These are phyloP conservation scores for Xerocomus potaroensis DNA, from an alignment of 768 basidiomycete genomes.

Conservation along the genomic window DNA sequence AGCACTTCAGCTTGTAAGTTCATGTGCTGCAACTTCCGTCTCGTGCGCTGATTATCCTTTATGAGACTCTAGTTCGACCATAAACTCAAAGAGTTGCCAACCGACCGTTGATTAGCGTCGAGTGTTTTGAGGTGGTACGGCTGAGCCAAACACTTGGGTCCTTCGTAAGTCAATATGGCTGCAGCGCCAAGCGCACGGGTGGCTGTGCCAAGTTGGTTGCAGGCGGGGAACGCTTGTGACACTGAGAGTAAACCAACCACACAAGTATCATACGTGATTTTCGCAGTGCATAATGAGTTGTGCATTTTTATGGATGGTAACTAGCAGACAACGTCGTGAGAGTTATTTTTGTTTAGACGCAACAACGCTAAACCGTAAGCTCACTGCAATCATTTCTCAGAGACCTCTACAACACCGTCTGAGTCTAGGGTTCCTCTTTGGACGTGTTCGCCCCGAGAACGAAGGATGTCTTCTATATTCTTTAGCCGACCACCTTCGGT, in stretches of 20 bases:
- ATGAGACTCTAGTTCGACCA: background rate
- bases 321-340: too few species aligned
- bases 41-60: background rate
- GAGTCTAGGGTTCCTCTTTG: conserved; percentile 44
- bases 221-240: too few species aligned
- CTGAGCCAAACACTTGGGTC: background rate
- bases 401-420: conserved; percentile 53
- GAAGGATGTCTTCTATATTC: conserved; percentile 81
- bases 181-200: background rate
- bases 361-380: background rate
- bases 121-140: too few species aligned
- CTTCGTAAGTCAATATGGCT: background rate
- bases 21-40: background rate
- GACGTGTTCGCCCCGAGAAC: conserved; percentile 74
- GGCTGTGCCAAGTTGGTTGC: too few species aligned
- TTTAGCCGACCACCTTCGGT: conserved; percentile 67
- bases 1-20: background rate
- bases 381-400: conserved; percentile 17
- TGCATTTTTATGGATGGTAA: too few species aligned
- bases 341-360: too few species aligned
- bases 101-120: background rate
- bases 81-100: background rate
- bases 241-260: too few species aligned
- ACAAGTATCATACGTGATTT: too few species aligned
- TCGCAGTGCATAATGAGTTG: too few species aligned